These are phyloP conservation scores for Lepidopterella palustris DNA, from an alignment of 495 filamentous ascomycete genomes.

Conservation along the genomic window DNA sequence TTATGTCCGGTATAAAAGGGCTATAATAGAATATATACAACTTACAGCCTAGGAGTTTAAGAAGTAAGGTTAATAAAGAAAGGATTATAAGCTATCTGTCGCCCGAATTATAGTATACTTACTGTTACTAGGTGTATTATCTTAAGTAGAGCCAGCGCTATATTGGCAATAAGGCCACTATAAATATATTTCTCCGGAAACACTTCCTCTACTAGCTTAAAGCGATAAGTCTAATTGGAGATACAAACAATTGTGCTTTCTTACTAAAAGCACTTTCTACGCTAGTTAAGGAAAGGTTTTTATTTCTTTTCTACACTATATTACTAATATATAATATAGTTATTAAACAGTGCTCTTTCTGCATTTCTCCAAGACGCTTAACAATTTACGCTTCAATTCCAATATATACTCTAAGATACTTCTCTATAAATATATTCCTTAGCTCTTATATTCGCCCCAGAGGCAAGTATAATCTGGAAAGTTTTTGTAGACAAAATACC, in stretches of 20 bases:
- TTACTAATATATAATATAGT: conserved; percentile 8
- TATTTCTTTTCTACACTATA: not conserved
- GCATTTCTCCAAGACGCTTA: conserved; percentile 36
- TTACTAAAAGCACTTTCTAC: not conserved
- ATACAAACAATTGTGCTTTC: not conserved
- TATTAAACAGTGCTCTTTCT: not conserved
- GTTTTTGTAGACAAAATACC: conserved; percentile 4
- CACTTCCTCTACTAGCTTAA: conserved; percentile 46
- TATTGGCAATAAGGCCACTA: conserved; percentile 24
- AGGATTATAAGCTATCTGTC: conserved; percentile 43
- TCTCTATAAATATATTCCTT: conserved; percentile 34
- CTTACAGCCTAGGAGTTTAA: conserved; percentile 27
- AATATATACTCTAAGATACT: conserved; percentile 23
- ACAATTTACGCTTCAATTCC: conserved; percentile 34
- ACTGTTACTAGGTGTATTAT: conserved; percentile 42
- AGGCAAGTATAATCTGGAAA: conserved; percentile 17
- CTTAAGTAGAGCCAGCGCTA: conserved; percentile 30
- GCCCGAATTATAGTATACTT: conserved; percentile 38
- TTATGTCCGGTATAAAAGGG: conserved; percentile 26
- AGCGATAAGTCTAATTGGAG: conserved; percentile 37
- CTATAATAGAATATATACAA: conserved; percentile 41
- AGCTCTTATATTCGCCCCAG: conserved; percentile 36
- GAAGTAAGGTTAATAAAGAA: conserved; percentile 32
- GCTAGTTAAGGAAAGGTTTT: not conserved
- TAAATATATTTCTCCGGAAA: conserved; percentile 35